Evolutionary conservation across 768 basidiomycete species (phyloP), one percentile per base, ranked within the genome.

Genomic region (Mycena vitilis): DNA sequence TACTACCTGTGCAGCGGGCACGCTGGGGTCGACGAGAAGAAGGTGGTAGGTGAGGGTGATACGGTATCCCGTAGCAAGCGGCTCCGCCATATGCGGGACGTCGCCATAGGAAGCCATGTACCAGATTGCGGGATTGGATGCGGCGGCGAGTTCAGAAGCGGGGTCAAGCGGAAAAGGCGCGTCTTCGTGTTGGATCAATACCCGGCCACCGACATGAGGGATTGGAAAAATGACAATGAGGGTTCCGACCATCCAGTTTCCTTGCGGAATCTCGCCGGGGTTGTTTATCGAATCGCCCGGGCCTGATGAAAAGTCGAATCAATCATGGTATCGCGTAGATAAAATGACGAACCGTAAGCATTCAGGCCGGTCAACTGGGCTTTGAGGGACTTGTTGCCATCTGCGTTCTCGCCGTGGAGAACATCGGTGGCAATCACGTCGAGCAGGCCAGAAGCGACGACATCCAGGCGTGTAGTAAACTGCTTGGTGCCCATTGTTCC

Each of bases 171-270:
- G 71, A 78, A 78, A 82, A 44, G 82, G 81, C 23, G 75, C 63
- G 20, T 72, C 77, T 11, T 52, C 63, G 40, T 81, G 77, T 16
- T 78, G 79, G 0, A 89, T 75, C 2, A 78, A 58, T 16, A 86
- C 78, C 20, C 75, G 72, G 4, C 86, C 87, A 1, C 86, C 86
- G 63, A 83, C 76, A 68, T 88, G 82, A 0, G 71, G 25, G 0
- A 83, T 83, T 16, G 87, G 87, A 56, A 86, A 80, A 20, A 85
- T 79, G 38, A 88, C 69, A 1, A 88, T 82, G 10, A 89, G 79
- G 1, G 87, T 87, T 1, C 84, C 87, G 44, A 89, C 83, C 82
- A 87, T 87, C 34, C 72, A 70, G 10, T 78, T 76, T 8, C 76
- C 72, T 10, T 82, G 81, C 7, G 86, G 86, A 65, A 87, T 87